phyloP scores from a whole-genome alignment of 2,329 filamentous ascomycete genomes.

The Xylaria sp. region DNA sequence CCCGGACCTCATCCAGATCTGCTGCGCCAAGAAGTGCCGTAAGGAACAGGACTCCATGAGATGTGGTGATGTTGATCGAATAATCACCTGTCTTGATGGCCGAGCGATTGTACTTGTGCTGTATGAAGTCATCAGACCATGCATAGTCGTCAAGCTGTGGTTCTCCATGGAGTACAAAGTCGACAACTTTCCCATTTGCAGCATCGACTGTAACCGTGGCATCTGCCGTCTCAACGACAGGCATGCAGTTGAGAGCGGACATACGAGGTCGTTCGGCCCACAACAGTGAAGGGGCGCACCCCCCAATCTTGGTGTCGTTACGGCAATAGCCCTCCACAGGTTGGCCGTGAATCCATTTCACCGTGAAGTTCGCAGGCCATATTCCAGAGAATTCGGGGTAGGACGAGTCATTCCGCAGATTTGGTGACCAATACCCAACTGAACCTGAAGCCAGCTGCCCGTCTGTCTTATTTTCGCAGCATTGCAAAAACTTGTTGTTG shows the following conservation, averaged over 20 bases:
- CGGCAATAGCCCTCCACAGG: conserved; percentile 18
- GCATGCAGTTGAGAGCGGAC: conserved; percentile 5
- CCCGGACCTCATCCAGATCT: background rate
- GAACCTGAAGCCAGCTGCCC: conserved; percentile 12
- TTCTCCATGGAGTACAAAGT: background rate
- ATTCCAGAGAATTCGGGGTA: conserved; percentile 10
- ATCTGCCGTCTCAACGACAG: conserved; percentile 1
- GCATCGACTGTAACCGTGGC: conserved; percentile 2
- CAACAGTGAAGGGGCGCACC: background rate
- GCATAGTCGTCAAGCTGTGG: background rate
- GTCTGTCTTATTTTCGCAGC: conserved; percentile 25
- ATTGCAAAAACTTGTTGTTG: conserved; percentile 19
- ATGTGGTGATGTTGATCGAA: background rate
- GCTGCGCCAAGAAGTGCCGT: background rate
- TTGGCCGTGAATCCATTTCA: conserved; percentile 30
- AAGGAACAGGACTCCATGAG: background rate
- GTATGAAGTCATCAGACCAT: conserved; percentile 1
- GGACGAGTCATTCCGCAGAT: background rate
- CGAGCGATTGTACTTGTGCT: background rate
- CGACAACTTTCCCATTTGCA: background rate
- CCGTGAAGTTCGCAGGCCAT: conserved; percentile 24
- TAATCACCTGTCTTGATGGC: background rate
- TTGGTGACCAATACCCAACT: conserved; percentile 28
- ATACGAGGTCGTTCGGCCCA: conserved; percentile 1
- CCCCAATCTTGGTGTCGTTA: background rate